These are phyloP conservation scores for Candida pseudoviswanathii DNA, from an alignment of 1,139 yeast species.

Conservation along the genomic window DNA sequence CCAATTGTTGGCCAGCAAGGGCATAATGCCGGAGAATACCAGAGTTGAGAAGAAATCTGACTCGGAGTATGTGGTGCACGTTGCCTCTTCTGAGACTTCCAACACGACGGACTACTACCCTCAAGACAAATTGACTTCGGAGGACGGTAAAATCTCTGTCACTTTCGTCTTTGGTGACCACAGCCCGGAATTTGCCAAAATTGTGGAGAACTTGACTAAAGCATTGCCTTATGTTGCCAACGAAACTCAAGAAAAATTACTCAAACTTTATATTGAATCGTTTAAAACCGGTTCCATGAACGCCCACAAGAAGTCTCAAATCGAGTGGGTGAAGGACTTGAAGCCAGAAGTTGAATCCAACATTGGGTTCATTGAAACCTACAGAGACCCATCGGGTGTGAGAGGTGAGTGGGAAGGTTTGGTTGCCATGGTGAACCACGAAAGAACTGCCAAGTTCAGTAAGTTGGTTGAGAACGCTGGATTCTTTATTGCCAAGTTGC, in stretches of 20 bases:
- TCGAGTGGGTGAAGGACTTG: constrained; percentile 83
- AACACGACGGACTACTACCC: constrained; percentile 50
- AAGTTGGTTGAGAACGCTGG: constrained; percentile 68
- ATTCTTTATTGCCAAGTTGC: constrained; percentile 62
- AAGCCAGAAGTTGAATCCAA: constrained; percentile 85
- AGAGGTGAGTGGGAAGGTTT: constrained; percentile 95
- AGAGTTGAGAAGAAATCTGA: constrained; percentile 58
- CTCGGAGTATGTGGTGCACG: constrained; percentile 52
- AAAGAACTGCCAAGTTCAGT: constrained; percentile 79
- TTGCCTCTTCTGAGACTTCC: constrained; percentile 56
- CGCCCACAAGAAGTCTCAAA: constrained; percentile 83
- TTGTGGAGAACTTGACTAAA: constrained; percentile 55
- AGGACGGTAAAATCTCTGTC: constrained; percentile 34
- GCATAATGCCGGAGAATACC: constrained; percentile 82
- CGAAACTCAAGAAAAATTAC: constrained; percentile 67
- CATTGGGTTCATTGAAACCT: constrained; percentile 89
- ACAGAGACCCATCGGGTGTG: constrained; percentile 89
- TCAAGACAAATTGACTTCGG: constrained; percentile 24
- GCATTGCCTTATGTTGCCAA: constrained; percentile 72
- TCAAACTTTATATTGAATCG: constrained; percentile 65
- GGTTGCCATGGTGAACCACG: constrained; percentile 90
- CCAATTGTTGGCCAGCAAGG: constrained; percentile 57
- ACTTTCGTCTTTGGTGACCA: constrained; percentile 80
- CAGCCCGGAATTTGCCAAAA: constrained; percentile 57
- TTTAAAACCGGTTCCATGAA: constrained; percentile 83